Evolutionary conservation across 768 basidiomycete genomes (phyloP), one percentile per base, ranked within the genome.

Genomic region (Auricularia sp.): DNA sequence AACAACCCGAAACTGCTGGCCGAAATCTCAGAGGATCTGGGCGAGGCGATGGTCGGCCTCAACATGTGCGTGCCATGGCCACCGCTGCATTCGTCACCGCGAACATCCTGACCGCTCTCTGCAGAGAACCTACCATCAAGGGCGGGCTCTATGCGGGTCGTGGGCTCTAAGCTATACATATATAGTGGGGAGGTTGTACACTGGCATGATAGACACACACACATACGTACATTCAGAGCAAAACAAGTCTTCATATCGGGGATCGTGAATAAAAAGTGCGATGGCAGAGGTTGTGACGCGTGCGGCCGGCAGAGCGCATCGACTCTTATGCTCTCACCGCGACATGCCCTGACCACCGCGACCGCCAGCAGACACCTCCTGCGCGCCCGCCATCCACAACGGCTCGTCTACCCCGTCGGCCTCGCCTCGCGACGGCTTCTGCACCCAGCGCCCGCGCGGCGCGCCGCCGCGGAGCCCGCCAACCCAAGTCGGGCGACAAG

Each of bases 1-100:
- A 93, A 98, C 78, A 96, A 97, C 76, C 86, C 94, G 10, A 88
- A 91, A 72, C 81, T 93, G 54, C 83, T 98, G 54, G 93, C 94
- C 23, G 93, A 98, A 85, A 78, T 91, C 14, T 93, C 91, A 18
- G 88, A 91, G 72, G 80, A 92, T 75, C 74, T 98, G 36, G 94
- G 94, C 21, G 79, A 84, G 59, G 86, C 94, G n/a, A 98, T 98
- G 94, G 91, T 93, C 61, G 94, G 94, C 51, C 78, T 95, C 66
- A 88, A 86, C 8, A 93, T 94, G 91, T 91, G 70, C 73, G 88
- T 77, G 29, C 29, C 29, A 29, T 29, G 29, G 29, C 29, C 29
- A 29, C 29, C 29, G 29, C 29, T 29, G 29, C 29, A 29, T 29
- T 29, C 29, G 1, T 29, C 29, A 29, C 29, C 29, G 29, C 29